A percentile compares a stretch with the other conserved stretches of the same genome.
These are phyloP conservation scores for Globisporangium spiculum DNA, from an alignment of 352 stramenopile species.

Conservation along the genomic window DNA sequence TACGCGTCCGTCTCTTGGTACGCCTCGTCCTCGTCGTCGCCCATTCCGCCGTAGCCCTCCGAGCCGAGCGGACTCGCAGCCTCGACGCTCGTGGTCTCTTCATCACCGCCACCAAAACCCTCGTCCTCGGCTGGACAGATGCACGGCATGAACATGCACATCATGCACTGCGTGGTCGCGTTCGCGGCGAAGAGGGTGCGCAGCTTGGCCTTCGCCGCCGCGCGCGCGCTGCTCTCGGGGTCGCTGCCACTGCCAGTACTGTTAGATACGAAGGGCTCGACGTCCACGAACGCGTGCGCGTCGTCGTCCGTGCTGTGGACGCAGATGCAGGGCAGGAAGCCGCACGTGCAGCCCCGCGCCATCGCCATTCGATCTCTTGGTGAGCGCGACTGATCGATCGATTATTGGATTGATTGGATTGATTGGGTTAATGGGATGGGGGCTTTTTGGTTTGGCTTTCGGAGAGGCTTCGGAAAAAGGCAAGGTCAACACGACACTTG, in stretches of 20 bases:
- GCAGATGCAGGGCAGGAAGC: constrained; percentile 73
- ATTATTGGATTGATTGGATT: neutral
- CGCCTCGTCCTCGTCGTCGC: constrained; percentile 20
- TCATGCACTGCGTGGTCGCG: constrained; percentile 55
- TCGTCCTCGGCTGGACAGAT: constrained; percentile 74
- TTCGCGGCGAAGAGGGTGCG: constrained; percentile 53
- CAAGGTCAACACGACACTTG: neutral
- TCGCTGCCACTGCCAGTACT: neutral
- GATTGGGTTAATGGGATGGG: neutral
- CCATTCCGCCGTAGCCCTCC: constrained; percentile 9
- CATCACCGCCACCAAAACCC: constrained; percentile 16
- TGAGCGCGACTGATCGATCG: neutral
- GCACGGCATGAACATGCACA: constrained; percentile 77
- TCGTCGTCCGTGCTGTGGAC: constrained; percentile 34
- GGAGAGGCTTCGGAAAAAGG: neutral
- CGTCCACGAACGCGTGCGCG: constrained; percentile 1
- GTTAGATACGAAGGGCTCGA: neutral
- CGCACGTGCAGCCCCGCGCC: constrained; percentile 43
- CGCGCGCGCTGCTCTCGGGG: constrained; percentile 4
- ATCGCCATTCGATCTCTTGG: constrained; percentile 12
- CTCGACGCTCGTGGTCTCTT: constrained; percentile 46
- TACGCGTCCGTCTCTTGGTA: constrained; percentile 45
- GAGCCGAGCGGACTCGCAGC: constrained; percentile 33
- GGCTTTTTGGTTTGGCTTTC: neutral
- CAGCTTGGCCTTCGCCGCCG: constrained; percentile 32